Base-by-base conservation (phyloP, 306 rosid species). In the Cicer yamashitae region DNA sequence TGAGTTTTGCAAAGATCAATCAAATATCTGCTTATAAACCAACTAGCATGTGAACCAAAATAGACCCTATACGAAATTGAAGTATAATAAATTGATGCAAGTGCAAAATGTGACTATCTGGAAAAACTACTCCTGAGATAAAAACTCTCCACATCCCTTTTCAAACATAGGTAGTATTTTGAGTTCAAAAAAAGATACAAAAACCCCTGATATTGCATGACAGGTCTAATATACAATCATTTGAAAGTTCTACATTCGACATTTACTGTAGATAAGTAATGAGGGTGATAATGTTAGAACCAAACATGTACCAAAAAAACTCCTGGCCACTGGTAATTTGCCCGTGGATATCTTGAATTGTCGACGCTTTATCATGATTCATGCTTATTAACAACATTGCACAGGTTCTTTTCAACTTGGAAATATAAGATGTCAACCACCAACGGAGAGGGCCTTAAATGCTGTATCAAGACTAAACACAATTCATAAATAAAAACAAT, bases 301-400 rank as follows among this genome's bases (percentile, higher is more conserved):
- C 61, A 10, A 70, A 60, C 65, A 47, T 8, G 57, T 61, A 30
- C 61, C 52, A 30, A 25, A 70, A 70, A 59, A 12, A 39, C 43
- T 17, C 44, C 50, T 3, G 51, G 51, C 73, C 14, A 50, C 67
- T 14, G 45, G 40, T 67, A 17, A 62, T 20, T 40, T 40, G 54
- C 34, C 56, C 48, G 70, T 17, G 64, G 82, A 82, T 71, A 71
- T 71, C 75, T 22, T 22, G 67, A 66, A 57, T 77, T 66, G 71
- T 39, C 30, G 79, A 58, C 61, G 56, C 12, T 20, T 10, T 45
- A 15, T 40, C 75, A 64, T 71, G 63, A 52, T 77, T 72, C 70
- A 39, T 48, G 47, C 63, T 77, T 72, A 82, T 77, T 82, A 51
- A 41, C 75, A 64, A 71, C 41, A 66, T 10, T 65, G 78, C 64